A percentile compares a stretch with the other conserved stretches of the same genome.
Conservation (phyloP, 805 yeast species). For the Wickerhamiella nectarea region DNA sequence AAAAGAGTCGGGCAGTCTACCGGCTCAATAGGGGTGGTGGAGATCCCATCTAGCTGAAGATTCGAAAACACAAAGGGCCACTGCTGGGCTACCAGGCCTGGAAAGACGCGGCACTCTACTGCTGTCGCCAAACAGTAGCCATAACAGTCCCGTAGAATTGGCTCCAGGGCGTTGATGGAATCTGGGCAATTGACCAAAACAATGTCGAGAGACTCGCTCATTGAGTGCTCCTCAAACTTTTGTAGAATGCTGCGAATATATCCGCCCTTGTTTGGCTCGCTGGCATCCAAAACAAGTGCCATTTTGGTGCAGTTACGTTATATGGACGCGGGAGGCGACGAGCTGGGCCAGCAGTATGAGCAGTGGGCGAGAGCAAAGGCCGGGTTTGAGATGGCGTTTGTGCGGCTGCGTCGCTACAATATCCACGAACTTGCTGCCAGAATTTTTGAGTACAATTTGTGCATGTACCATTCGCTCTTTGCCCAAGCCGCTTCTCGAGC, state of each 20-base stretch:
- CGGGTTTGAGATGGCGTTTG: slow-evolving; percentile 36
- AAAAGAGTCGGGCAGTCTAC: not conserved
- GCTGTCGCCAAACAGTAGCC: not conserved
- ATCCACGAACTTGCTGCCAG: slow-evolving; percentile 36
- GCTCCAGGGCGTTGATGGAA: not conserved
- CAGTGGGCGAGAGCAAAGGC: slow-evolving; percentile 45
- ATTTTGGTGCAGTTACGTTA: not conserved
- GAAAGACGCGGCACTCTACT: not conserved
- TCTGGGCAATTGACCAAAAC: slow-evolving; percentile 1
- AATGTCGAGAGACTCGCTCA: slow-evolving; percentile 12
- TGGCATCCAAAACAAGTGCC: slow-evolving; percentile 2
- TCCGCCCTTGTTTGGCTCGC: not conserved
- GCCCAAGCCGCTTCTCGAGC: slow-evolving; percentile 35
- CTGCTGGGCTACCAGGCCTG: not conserved
- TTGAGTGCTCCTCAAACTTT: not conserved
- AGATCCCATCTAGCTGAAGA: not conserved
- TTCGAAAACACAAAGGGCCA: slow-evolving; percentile 1
- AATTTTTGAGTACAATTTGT: slow-evolving; percentile 43
- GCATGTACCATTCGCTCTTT: slow-evolving; percentile 35
- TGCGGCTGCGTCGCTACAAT: slow-evolving; percentile 34
- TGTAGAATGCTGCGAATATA: slow-evolving; percentile 2
- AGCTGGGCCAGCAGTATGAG: slow-evolving; percentile 35
- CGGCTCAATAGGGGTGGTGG: not conserved
- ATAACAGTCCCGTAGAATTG: not conserved
- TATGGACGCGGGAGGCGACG: slow-evolving; percentile 20